Conservation (phyloP, 1,139 yeast species). For the Pichia inconspicua region DNA sequence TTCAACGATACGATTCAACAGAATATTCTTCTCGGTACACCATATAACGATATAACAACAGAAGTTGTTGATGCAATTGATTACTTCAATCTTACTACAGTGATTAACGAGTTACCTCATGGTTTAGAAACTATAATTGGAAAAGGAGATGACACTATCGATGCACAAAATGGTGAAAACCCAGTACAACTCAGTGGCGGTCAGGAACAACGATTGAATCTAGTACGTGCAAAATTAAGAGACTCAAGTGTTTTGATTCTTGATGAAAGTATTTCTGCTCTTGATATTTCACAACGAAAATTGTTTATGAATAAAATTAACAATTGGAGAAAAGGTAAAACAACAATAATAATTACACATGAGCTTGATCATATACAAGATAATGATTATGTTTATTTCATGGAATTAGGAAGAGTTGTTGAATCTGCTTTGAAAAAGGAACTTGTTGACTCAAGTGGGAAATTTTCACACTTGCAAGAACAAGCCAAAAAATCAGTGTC, state of each 20-base stretch:
- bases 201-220: constrained; percentile 70
- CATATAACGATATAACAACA: constrained; percentile 4
- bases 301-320: constrained; percentile 42
- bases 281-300: constrained; percentile 48
- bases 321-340: constrained; percentile 55
- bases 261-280: constrained; percentile 82
- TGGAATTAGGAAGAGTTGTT: constrained; percentile 51
- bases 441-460: constrained; percentile 22
- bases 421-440: constrained; percentile 36
- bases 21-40: constrained; percentile 49
- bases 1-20: constrained; percentile 58
- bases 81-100: constrained; percentile 43
- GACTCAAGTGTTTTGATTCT: constrained; percentile 67
- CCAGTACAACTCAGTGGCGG: constrained; percentile 71
- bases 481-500: background rate
- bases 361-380: constrained; percentile 49
- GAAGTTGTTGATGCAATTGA: constrained; percentile 36
- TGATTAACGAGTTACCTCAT: constrained; percentile 40
- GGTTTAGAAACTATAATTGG: constrained; percentile 52
- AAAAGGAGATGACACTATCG: background rate
- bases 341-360: constrained; percentile 79
- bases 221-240: constrained; percentile 74
- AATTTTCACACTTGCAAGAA: constrained; percentile 10
- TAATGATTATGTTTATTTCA: constrained; percentile 55
- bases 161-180: constrained; percentile 11